Conservation (phyloP, 345 rosid genomes). For the Pugionium cornutum region DNA sequence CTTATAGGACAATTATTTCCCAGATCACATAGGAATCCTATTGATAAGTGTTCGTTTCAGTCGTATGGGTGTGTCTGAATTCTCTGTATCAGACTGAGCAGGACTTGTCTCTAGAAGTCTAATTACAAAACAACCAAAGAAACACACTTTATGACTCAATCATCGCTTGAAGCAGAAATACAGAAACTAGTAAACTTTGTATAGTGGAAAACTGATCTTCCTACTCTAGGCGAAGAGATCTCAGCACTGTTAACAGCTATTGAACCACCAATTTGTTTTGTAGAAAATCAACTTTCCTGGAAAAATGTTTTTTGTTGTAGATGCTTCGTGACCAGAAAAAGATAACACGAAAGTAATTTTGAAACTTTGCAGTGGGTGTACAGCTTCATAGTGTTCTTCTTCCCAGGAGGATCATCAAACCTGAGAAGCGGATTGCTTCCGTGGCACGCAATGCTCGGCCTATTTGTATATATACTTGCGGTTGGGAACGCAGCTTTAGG, state of each 20-base stretch:
- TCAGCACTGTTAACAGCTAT: background rate
- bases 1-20: background rate
- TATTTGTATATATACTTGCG: slow-evolving; percentile 61
- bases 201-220: background rate
- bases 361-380: slow-evolving; percentile 71
- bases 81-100: background rate
- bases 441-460: slow-evolving; percentile 76
- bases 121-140: background rate
- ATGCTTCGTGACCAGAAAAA: slow-evolving; percentile 17
- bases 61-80: background rate
- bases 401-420: slow-evolving; percentile 60
- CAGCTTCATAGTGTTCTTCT: slow-evolving; percentile 76
- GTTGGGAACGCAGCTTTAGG: slow-evolving; percentile 72
- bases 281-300: background rate
- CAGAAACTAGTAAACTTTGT: background rate
- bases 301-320: background rate
- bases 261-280: background rate
- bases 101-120: background rate
- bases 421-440: slow-evolving; percentile 63
- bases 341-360: background rate
- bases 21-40: background rate
- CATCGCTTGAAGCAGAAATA: background rate
- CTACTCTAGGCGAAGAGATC: background rate
- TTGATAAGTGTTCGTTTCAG: background rate
- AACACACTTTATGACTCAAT: background rate